Evolutionary conservation across 352 stramenopile species (phyloP), one percentile per base, ranked within the genome.

Genomic region (Phytopythium aichiense): DNA sequence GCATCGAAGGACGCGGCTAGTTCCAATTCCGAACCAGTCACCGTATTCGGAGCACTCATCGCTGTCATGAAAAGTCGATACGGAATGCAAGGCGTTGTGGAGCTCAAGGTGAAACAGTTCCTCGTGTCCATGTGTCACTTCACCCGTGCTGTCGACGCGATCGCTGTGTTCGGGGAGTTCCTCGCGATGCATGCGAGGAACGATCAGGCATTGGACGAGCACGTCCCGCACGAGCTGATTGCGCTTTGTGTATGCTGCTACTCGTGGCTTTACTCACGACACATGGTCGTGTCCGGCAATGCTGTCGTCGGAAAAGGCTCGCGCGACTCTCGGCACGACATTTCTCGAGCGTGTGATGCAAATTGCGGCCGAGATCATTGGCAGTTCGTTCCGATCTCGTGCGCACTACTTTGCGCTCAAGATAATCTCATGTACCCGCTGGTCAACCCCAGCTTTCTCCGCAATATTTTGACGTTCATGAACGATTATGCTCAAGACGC

Each of bases 371-470:
- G 23, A 18, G 43, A 79, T 67, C 67, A 83, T 62, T 92, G 80
- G 80, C 79, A 89, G 56, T 92, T 88, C 58, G 73, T 84, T 9
- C 64, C 60, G 5, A 59, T 92, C 12, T 60, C 73, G 12, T 76
- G 84, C 28, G 80, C 79, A 15, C 58, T 87, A 1, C 67, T 84
- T 6, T 92, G 83, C 59, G 77, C 79, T 7, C 80, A 90, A 57
- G 80, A 92, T n/a, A 77, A 88, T 6, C 58, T 90, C 12, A 52
- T 84, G 54, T 92, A 92, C 56, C 83, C 83, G 7, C 68, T 92
- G 42, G 80, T 92, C 1, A 88, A 72, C 48, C 83, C 83, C 2
- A 66, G 66, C 1, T 89, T 84, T 16, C 51, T 92, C 13, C 73
- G 68, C 18, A 90, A 81, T 45, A 76, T 89, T 20, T 58, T 90